Evolutionary conservation across 495 filamentous ascomycete species (phyloP), one percentile per base, ranked within the genome.

Genomic region (Trichoderma parareesei): DNA sequence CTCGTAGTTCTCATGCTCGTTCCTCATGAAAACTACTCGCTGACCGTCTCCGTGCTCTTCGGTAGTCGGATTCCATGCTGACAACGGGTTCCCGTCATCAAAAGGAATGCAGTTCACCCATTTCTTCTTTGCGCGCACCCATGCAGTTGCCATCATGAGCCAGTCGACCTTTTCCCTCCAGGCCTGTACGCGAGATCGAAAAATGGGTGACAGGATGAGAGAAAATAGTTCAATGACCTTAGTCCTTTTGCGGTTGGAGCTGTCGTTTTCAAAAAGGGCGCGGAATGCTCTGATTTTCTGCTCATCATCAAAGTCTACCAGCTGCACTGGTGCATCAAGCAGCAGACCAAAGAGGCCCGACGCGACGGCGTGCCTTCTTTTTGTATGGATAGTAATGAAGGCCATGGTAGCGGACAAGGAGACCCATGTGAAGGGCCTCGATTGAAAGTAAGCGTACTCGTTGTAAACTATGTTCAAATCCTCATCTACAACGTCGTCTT

Each of bases 291-390:
- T 4, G 43, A 46, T 13, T 1, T 46, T 46, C 9, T 46, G 43
- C 43, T 46, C 43, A 8, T 46, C 43, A 14, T 46, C 43, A 8
- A 46, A 46, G 16, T 46, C 43, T 14, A 46, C 43, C 16, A 46
- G 43, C 9, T 46, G 43, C 11, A 8, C 43, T 46, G 43, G 43
- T 46, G 43, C 43, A 46, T 46, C 43, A 46, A 46, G 43, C 43
- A 46, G 43, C 43, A 46, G 43, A 14, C 43, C 43, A 46, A 46
- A 46, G 5, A 46, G 43, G 43, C 43, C 5, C 43, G 43, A 46
- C 43, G 43, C 43, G 43, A 46, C 43, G 43, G 43, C 43, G 43
- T 46, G 43, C 43, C 43, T 46, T 46, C 43, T 46, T 46, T 46
- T 46, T 46, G 43, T 5, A 46, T 46, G 43, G 1, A 46, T 46